These are phyloP conservation scores for Chenopodium formosanum DNA, from an alignment of 148 eudicot species.

Conservation along the genomic window DNA sequence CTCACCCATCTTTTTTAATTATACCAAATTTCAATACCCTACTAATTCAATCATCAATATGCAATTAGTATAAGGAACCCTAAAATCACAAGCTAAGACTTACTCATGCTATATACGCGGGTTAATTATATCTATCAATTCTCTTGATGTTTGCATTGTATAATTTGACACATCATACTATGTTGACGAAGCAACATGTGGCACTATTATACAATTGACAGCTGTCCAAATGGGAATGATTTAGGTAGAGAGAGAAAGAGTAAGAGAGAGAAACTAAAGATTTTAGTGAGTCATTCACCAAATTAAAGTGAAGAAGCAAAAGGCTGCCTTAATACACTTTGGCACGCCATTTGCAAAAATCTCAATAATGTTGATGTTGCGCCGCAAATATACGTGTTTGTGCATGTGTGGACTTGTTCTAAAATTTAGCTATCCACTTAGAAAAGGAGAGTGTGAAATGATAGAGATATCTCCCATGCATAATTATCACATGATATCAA, in stretches of 20 bases:
- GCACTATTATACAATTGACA: background rate
- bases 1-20: background rate
- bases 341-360: slow-evolving; percentile 18
- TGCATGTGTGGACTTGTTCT: slow-evolving; percentile 11
- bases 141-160: background rate
- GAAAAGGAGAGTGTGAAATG: background rate
- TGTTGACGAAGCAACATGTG: background rate
- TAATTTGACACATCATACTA: background rate
- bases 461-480: background rate
- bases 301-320: slow-evolving; percentile 19
- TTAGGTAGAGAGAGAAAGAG: background rate
- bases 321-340: slow-evolving; percentile 11
- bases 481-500: slow-evolving; percentile 10
- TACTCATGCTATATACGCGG: too few relatives aligned
- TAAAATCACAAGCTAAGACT: background rate
- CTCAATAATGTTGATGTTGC: slow-evolving; percentile 2
- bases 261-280: background rate
- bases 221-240: background rate
- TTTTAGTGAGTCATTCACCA: background rate
- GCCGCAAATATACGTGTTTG: slow-evolving; percentile 26
- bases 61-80: background rate
- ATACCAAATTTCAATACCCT: background rate
- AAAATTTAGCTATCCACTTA: background rate
- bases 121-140: background rate
- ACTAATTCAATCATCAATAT: background rate